phyloP scores from a whole-genome alignment of 2,329 filamentous ascomycete genomes.

The Pezicula radicicola region DNA sequence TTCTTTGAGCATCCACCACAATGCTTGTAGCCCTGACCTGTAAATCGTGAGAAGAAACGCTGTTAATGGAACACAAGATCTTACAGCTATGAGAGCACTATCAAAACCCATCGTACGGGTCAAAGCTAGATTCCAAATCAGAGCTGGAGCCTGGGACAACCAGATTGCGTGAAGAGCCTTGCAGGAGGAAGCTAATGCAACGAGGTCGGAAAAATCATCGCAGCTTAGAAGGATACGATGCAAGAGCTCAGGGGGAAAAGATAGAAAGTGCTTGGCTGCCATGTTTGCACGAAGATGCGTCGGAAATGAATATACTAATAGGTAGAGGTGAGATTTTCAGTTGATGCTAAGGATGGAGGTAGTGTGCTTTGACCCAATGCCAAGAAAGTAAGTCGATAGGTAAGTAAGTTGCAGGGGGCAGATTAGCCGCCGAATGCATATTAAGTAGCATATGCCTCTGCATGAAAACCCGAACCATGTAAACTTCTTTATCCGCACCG shows the following conservation, averaged over 20 bases:
- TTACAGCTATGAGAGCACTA: not conserved
- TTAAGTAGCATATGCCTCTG: no score
- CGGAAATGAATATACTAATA: no score
- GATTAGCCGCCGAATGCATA: no score
- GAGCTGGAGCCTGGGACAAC: not conserved
- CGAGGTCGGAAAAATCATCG: not conserved
- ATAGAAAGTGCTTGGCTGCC: no score
- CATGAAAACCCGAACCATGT: no score
- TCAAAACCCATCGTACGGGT: not conserved
- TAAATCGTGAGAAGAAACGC: not conserved
- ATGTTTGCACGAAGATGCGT: no score
- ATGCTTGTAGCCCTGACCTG: not conserved
- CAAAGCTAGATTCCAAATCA: not conserved
- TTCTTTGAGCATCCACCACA: not conserved
- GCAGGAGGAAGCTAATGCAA: not conserved
- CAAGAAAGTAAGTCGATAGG: no score
- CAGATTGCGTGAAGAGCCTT: not conserved
- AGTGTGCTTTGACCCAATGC: no score
- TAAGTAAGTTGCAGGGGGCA: no score
- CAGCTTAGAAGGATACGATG: not conserved
- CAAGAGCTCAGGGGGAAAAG: not conserved
- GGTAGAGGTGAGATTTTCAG: no score
- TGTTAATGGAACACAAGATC: not conserved
- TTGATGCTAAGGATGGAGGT: no score
- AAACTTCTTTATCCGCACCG: no score